Conservation (phyloP, 164 flowering plant genomes). For the Sextonia rubra region DNA sequence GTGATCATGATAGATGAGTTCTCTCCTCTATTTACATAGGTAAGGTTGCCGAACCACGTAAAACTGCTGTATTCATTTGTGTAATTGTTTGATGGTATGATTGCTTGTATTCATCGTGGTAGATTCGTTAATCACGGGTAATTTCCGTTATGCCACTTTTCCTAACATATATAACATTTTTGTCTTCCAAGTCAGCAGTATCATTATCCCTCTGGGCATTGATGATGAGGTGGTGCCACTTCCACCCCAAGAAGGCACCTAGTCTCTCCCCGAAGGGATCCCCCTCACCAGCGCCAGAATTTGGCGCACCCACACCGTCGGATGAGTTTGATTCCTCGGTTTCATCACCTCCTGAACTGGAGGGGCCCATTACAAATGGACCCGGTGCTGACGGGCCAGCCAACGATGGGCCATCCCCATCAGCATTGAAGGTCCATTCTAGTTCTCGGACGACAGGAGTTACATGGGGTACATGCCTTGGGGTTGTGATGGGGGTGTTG, state of each 20-base stretch:
- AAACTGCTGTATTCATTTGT: no score
- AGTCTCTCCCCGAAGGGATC: slow-evolving; percentile 14
- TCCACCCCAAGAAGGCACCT: slow-evolving; percentile 4
- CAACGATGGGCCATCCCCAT: slow-evolving; percentile 10
- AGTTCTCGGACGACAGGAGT: no score
- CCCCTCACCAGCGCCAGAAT: slow-evolving; percentile 3
- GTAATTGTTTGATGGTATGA: no score
- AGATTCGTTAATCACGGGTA: no score
- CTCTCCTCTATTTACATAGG: no score
- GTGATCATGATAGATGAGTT: no score
- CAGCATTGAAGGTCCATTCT: no score
- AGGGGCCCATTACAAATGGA: slow-evolving; percentile 14
- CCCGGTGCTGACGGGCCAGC: slow-evolving; percentile 10
- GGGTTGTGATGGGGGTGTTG: no score
- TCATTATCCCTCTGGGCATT: slow-evolving; percentile 36
- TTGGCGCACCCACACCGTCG: background rate
- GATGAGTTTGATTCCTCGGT: slow-evolving; percentile 10
- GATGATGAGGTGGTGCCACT: slow-evolving; percentile 8
- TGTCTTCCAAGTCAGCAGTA: slow-evolving; percentile 40
- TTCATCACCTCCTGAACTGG: slow-evolving; percentile 18
- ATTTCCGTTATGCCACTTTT: no score
- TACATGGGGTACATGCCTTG: no score
- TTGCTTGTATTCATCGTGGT: no score
- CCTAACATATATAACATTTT: slow-evolving; percentile 57
- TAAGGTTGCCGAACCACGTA: no score